Conservation (phyloP, 805 yeast genomes). For the Zygotorulaspora danielsina region DNA sequence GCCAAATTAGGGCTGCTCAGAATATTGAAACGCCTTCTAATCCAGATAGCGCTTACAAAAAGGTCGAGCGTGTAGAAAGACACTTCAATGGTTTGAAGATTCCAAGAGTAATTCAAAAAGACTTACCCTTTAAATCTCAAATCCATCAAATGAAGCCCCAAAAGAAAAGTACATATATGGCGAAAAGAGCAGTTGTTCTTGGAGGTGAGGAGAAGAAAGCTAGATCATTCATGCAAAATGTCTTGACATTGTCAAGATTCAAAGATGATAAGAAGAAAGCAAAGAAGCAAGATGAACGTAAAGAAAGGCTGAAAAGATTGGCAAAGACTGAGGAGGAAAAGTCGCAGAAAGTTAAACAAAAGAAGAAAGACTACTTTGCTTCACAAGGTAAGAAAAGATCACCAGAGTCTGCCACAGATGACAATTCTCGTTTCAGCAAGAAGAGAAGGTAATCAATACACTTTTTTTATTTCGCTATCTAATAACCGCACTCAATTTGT, state of each 20-base stretch:
- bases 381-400: slow-evolving; percentile 64
- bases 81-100: slow-evolving; percentile 84
- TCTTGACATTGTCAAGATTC: slow-evolving; percentile 77
- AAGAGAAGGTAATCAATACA: slow-evolving; percentile 18
- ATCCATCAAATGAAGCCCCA: slow-evolving; percentile 84
- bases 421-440: slow-evolving; percentile 21
- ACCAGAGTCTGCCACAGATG: slow-evolving; percentile 30
- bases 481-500: background rate
- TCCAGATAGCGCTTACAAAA: slow-evolving; percentile 51
- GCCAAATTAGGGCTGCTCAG: slow-evolving; percentile 79
- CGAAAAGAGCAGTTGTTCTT: slow-evolving; percentile 88
- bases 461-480: background rate
- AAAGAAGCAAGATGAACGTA: slow-evolving; percentile 72
- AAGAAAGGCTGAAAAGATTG: slow-evolving; percentile 66
- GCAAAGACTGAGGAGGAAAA: slow-evolving; percentile 71
- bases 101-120: slow-evolving; percentile 70
- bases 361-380: slow-evolving; percentile 82
- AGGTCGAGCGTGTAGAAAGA: slow-evolving; percentile 79
- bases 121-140: slow-evolving; percentile 90
- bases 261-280: slow-evolving; percentile 73
- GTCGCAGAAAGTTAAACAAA: slow-evolving; percentile 71
- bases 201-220: slow-evolving; percentile 93
- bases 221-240: slow-evolving; percentile 79
- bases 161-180: slow-evolving; percentile 72
- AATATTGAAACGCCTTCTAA: slow-evolving; percentile 59